These are phyloP conservation scores for Fusarium redolens DNA, from an alignment of 2,329 filamentous ascomycete species.

Conservation along the genomic window DNA sequence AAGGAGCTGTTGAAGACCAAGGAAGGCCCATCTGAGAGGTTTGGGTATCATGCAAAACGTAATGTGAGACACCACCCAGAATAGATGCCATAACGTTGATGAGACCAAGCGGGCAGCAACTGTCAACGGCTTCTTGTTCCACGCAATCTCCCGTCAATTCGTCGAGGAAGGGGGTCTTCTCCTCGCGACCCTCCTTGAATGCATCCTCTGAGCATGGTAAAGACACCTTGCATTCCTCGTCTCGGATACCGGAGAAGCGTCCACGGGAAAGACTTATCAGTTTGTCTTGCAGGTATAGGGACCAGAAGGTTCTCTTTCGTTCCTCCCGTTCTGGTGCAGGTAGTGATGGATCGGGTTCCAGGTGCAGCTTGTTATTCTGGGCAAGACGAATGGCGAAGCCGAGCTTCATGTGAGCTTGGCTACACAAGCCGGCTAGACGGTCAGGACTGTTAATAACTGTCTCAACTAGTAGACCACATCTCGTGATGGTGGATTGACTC, in stretches of 20 bases:
- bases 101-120: background rate
- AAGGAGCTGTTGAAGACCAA: constrained; percentile 1
- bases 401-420: constrained; percentile 21
- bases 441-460: fast-evolving
- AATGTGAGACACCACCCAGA: constrained; percentile 7
- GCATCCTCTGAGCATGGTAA: constrained; percentile 5
- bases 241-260: constrained; percentile 9
- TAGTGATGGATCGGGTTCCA: background rate
- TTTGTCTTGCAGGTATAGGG: background rate
- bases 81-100: constrained; percentile 15
- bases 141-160: background rate
- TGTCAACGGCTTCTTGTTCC: constrained; percentile 5
- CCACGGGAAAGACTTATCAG: constrained; percentile 14
- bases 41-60: background rate
- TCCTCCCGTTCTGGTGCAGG: background rate
- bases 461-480: fast-evolving
- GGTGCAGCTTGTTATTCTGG: constrained; percentile 10
- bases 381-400: constrained; percentile 11
- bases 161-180: background rate
- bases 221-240: constrained; percentile 8
- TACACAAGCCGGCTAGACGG: background rate
- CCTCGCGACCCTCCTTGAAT: background rate
- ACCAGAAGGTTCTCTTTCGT: constrained; percentile 8
- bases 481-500: fast-evolving
- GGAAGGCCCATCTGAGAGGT: background rate